A percentile compares a stretch with the other conserved stretches of the same genome.
These are phyloP conservation scores for Nakazawaea pomicola DNA, from an alignment of 805 yeast species.

Conservation along the genomic window DNA sequence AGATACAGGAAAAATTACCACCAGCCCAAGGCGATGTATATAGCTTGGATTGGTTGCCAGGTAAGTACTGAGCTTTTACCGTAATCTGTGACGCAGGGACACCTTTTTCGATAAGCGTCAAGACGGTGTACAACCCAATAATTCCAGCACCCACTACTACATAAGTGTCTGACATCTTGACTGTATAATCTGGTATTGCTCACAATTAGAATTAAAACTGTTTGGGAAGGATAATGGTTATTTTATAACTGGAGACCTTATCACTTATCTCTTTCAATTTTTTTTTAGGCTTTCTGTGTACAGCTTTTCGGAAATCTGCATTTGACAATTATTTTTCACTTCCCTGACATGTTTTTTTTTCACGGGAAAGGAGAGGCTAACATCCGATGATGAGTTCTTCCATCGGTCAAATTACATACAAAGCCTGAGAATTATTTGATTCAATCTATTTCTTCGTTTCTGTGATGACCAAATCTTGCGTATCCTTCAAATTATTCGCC, in stretches of 20 bases:
- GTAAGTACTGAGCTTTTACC: constrained; percentile 60
- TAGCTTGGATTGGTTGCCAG: constrained; percentile 72
- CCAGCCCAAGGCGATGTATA: constrained; percentile 85
- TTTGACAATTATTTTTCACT: too few relatives aligned
- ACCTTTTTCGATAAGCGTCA: constrained; percentile 37
- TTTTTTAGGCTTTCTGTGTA: too few relatives aligned
- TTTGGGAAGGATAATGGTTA: too few relatives aligned
- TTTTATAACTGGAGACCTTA: too few relatives aligned
- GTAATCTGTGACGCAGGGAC: constrained; percentile 39
- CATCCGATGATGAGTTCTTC: too few relatives aligned
- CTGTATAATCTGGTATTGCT: neutral
- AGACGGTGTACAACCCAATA: constrained; percentile 60
- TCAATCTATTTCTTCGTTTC: too few relatives aligned
- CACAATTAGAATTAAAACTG: neutral
- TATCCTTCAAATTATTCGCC: neutral
- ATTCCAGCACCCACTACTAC: constrained; percentile 46
- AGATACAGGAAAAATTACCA: constrained; percentile 55
- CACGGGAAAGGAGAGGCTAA: too few relatives aligned
- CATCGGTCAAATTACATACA: too few relatives aligned
- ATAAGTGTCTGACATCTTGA: constrained; percentile 7
- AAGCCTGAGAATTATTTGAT: too few relatives aligned
- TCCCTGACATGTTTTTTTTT: too few relatives aligned
- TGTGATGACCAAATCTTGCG: neutral
- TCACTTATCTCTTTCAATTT: too few relatives aligned
- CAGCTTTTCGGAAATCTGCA: too few relatives aligned